These are phyloP conservation scores for Gomphus bonarii DNA, from an alignment of 1,284 basidiomycete species.

Conservation along the genomic window DNA sequence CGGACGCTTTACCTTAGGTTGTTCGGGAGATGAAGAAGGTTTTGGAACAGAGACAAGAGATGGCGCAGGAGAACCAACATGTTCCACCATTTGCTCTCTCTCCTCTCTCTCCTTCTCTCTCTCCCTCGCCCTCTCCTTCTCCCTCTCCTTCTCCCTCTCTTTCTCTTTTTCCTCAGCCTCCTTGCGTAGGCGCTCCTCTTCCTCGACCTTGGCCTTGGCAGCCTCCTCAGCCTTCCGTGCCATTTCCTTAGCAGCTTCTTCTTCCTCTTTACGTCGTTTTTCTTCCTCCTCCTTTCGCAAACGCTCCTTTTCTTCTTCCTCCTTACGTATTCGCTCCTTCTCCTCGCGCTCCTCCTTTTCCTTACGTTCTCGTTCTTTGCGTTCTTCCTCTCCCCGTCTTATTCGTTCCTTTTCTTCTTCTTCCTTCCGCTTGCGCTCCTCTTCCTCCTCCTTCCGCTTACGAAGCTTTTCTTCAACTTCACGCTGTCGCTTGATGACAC, in stretches of 20 bases:
- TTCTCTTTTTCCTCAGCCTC: constrained; percentile 22
- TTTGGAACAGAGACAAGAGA: constrained; percentile 21
- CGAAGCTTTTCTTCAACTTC: constrained; percentile 15
- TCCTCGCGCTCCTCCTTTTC: constrained; percentile 21
- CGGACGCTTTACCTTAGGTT: constrained; percentile 25
- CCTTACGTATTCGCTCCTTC: constrained; percentile 25
- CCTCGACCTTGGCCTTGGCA: constrained; percentile 23
- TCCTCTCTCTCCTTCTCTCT: constrained; percentile 22
- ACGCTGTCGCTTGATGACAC: constrained; percentile 18
- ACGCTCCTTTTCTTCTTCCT: constrained; percentile 30
- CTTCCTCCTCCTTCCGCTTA: constrained; percentile 19
- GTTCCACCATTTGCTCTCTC: constrained; percentile 26
- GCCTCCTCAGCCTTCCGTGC: constrained; percentile 28
- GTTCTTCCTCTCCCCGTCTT: constrained; percentile 18
- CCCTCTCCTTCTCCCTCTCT: constrained; percentile 16
- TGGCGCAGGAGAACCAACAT: constrained; percentile 15
- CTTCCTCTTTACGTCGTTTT: constrained; percentile 22
- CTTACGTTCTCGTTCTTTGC: constrained; percentile 15
- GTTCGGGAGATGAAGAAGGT: constrained; percentile 24
- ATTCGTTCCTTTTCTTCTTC: constrained; percentile 16
- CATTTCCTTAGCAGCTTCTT: constrained; percentile 22
- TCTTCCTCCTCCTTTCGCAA: constrained; percentile 22
- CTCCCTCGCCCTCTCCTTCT: constrained; percentile 2
- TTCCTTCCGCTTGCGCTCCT: constrained; percentile 14
- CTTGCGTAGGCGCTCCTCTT: constrained; percentile 17